A percentile compares a stretch with the other conserved stretches of the same genome.
Evolutionary conservation across 768 basidiomycete species (phyloP).

Genomic region (Strobilomyces echinocephalus): DNA sequence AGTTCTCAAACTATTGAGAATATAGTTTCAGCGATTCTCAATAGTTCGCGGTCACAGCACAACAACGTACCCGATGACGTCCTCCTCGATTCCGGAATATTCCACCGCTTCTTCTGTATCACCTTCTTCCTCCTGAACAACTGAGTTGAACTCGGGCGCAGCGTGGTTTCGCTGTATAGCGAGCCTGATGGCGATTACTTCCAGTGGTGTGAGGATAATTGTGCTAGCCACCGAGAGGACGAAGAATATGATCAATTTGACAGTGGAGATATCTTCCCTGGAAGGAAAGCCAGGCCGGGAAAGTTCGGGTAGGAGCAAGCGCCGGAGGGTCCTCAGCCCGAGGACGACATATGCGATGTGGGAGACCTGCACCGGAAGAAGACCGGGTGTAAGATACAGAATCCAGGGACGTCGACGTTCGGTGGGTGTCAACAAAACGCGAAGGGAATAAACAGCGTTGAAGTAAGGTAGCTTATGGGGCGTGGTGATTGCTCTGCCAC

Average conservation of each 20-base stretch:
- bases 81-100: constrained; percentile 68
- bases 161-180: constrained; percentile 84
- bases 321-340: constrained; percentile 38
- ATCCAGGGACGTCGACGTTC: constrained; percentile 77
- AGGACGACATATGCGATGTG: constrained; percentile 45
- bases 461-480: constrained; percentile 72
- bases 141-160: constrained; percentile 67
- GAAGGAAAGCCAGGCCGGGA: constrained; percentile 29
- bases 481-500: constrained; percentile 70
- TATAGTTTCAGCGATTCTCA: neutral
- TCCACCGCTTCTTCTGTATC: constrained; percentile 57
- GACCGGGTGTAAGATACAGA: constrained; percentile 73
- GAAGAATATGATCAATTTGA: constrained; percentile 54
- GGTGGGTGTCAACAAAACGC: constrained; percentile 73
- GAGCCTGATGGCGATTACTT: constrained; percentile 73
- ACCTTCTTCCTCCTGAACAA: constrained; percentile 69
- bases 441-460: constrained; percentile 52
- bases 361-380: constrained; percentile 40
- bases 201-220: constrained; percentile 62
- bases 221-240: constrained; percentile 54
- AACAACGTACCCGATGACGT: constrained; percentile 71
- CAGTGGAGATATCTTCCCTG: constrained; percentile 41
- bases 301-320: constrained; percentile 57
- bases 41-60: neutral
- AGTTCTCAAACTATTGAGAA: constrained; percentile 52